Evolutionary conservation across 2,329 filamentous ascomycete species (phyloP), one percentile per base, ranked within the genome.

Genomic region (Exophiala bonariae): DNA sequence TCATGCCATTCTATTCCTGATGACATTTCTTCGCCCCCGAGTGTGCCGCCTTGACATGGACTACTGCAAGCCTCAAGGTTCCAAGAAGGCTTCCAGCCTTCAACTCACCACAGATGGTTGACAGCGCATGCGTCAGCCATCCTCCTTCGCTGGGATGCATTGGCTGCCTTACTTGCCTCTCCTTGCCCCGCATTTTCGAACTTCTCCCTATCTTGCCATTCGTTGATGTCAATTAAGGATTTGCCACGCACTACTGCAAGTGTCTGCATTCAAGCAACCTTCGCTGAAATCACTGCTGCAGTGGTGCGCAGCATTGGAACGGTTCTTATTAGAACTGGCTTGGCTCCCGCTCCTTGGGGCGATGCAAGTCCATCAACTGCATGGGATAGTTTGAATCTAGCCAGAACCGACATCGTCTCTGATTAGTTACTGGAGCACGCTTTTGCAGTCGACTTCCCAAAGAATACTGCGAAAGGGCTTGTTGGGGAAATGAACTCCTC

Each of bases 91-190:
- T 50, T 54, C 51, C 51, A 50, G 51, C 51, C 51, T 33, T 44
- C 31, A 22, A 26, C 17, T 37, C 42, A n/a, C n/a, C n/a, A n/a
- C n/a, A n/a, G n/a, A n/a, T n/a, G 31, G 35, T 47, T 47, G 47
- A 54, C 47, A 50, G 41, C 51, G 41, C 46, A 54, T 50, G 51
- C 51, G 51, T 54, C 47, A 54, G 51, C 44, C 50, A 39, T 26
- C 47, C 41, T 41, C 23, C 30, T 28, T 16, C 36, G 33, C 30
- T 13, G 45, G 44, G 41, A 51, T 44, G 48, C 38, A 51, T 51
- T 54, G 52, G 52, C 48, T 49, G 52, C 52, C 52, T 54, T 54
- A 49, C 11, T 46, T 37, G 43, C 8, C 16, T 14, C 9, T 22
- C 34, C 3, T 14, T 41, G 47, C 43, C 43, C 46, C 50, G 39